Evolutionary conservation across 2,329 filamentous ascomycete species (phyloP).

Genomic region (Calonectria pseudoturangicola): DNA sequence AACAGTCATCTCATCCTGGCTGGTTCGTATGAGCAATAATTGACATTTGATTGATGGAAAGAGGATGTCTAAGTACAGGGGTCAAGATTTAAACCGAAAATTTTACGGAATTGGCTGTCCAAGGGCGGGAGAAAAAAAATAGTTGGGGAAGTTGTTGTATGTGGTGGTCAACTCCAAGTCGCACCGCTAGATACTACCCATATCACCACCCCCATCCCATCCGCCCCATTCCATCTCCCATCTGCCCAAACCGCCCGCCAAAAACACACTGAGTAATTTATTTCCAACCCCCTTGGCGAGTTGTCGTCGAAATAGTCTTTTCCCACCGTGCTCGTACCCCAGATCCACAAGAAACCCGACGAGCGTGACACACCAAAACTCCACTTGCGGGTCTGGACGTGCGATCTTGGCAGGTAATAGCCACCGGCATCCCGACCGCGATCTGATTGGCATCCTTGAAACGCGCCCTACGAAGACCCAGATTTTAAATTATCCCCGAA

Average conservation of each 20-base stretch:
- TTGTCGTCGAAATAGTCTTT: constrained; percentile 25
- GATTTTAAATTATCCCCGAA: not conserved
- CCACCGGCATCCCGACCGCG: constrained; percentile 4
- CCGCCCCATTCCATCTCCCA: not conserved
- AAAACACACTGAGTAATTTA: constrained; percentile 10
- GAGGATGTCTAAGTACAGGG: not conserved
- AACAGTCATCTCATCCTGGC: not conserved
- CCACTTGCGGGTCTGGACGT: constrained; percentile 22
- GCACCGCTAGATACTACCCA: not conserved
- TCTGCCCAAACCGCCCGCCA: not conserved
- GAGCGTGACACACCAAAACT: constrained; percentile 33
- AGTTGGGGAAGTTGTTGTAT: constrained; percentile 10
- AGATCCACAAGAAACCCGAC: constrained; percentile 26
- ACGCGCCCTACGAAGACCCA: constrained; percentile 1
- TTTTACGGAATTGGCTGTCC: not conserved
- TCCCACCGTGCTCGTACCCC: constrained; percentile 12
- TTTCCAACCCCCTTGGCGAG: constrained; percentile 14
- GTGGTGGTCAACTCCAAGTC: not conserved
- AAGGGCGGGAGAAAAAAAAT: not conserved
- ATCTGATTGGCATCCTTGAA: constrained; percentile 12
- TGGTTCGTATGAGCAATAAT: not conserved
- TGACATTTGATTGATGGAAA: not conserved
- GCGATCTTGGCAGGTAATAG: not conserved
- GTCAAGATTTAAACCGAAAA: too few species aligned
- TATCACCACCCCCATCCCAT: not conserved